Evolutionary conservation across 2,329 filamentous ascomycete species (phyloP), one percentile per base, ranked within the genome.

Genomic region (Diaporthe sp.): DNA sequence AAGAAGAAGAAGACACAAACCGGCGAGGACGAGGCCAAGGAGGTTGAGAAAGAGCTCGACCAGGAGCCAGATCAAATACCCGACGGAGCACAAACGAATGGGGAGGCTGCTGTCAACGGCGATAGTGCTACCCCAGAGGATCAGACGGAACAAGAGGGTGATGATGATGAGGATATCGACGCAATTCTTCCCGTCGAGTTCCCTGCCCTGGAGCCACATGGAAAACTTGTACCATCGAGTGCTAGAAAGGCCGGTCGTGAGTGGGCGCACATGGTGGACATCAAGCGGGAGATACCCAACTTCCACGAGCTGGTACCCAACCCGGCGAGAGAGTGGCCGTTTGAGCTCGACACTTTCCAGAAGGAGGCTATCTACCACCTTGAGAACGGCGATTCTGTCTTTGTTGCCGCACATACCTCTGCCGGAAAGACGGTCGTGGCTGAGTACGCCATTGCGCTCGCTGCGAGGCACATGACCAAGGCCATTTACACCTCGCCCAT

Each of bases 401-500:
- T 99, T 81, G 97, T 99, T 70, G 97, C 97, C 13, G 97, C 97
- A 0, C 97, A 99, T 83, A 99, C 97, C 0, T 99, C 97, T 47
- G 97, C 97, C 31, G 97, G 97, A 74, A 99, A 99, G 87, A 99
- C 97, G 1, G 97, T 98, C 0, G 97, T 99, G 20, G 97, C 97
- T 39, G 97, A 99, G 83, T 99, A 99, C 84, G 97, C 96, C 67
- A 98, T 99, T 83, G 95, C 97, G 9, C 88, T 99, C 75, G 97
- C 97, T 42, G 93, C 95, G n/a, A 97, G 96, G 82, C 97, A 99
- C 83, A 98, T 98, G 96, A 99, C 97, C 12, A 99, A 99, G 84
- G 96, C 97, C 31, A 99, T 99, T 78, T 99, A 99, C 83, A 99
- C 97, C 0, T 98, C 97, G 0, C 97, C 97, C 0, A 99, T 99